Evolutionary conservation across 768 basidiomycete genomes (phyloP), one percentile per base, ranked within the genome.

Genomic region (Daedaleopsis sinensis): DNA sequence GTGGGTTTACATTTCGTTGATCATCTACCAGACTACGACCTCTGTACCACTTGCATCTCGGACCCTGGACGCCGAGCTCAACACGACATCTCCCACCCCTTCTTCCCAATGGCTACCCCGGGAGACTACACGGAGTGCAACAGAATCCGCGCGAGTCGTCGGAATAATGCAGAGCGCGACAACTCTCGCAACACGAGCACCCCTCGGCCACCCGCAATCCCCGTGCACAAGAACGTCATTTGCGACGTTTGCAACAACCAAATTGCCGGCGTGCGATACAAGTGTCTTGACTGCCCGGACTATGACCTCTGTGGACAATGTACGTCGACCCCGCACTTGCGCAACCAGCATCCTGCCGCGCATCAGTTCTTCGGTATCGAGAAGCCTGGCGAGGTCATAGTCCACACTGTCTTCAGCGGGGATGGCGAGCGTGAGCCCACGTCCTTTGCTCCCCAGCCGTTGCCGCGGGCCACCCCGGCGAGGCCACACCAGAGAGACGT

Each of bases 301-400:
- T 71, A 65, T 56, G 68, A 70, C 48, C 44, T 71, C 32, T 71
- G 70, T 55, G 61, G 47, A n/a, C 16, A 49, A 5, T 71, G 70
- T 53, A 35, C 65, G 3, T 39, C 52, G 23, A 59, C 54, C 5
- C 58, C 66, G 12, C 46, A 23, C 32, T 37, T 65, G 21, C 67
- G 65, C 18, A 21, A 58, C 13, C 52, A 49, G 37, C 70, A 71
- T 49, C 54, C 87, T 62, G 74, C 83, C 9, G 80, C 79, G 72
- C 91, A 94, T 67, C 80, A 88, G 67, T 93, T 94, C 71, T 82
- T 89, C 61, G 86, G 84, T 35, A 83, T 93, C 62, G 75, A 78
- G 48, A 83, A 84, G 49, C 87, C 91, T 1, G 87, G 85, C 3
- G 81, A 82, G 15, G 81, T 89, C 52, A 73, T 85, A 58, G 84